Evolutionary conservation across 805 yeast genomes (phyloP).

Genomic region (Wickerhamomyces ciferrii): DNA sequence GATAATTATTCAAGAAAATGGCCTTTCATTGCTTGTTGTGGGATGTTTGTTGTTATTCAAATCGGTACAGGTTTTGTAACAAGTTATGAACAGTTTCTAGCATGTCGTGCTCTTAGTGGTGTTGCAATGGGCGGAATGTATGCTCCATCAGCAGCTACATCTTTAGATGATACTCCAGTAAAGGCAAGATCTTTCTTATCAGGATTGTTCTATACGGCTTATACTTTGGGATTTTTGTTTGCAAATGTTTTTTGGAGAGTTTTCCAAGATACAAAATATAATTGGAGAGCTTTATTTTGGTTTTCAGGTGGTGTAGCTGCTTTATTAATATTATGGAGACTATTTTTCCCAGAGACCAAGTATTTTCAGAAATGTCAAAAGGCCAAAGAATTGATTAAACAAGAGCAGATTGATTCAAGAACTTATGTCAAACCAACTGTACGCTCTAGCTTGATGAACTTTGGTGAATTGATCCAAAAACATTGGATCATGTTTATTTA

Average conservation of each 20-base stretch:
- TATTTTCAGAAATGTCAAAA: constrained; percentile 33
- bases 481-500: constrained; percentile 63
- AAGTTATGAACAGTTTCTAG: constrained; percentile 53
- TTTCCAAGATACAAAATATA: constrained; percentile 40
- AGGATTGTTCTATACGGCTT: constrained; percentile 53
- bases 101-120: constrained; percentile 59
- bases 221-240: constrained; percentile 62
- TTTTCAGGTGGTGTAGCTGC: constrained; percentile 63
- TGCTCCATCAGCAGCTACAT: constrained; percentile 38
- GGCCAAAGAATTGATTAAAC: constrained; percentile 20
- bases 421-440: constrained; percentile 20
- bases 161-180: constrained; percentile 59
- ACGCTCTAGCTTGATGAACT: constrained; percentile 18
- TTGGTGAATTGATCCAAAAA: constrained; percentile 31
- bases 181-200: constrained; percentile 58
- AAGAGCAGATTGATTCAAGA: constrained; percentile 23
- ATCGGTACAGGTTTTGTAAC: constrained; percentile 59
- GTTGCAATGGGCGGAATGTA: constrained; percentile 47
- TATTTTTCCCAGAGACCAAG: constrained; percentile 54
- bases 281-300: constrained; percentile 74
- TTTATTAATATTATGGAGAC: constrained; percentile 52
- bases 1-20: constrained; percentile 64
- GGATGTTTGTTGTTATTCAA: constrained; percentile 48
- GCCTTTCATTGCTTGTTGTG: constrained; percentile 54
- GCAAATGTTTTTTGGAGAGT: constrained; percentile 65